Percentiles rank a stretch among this genome's conserved stretches.
These are phyloP conservation scores for Bipolaris zeicola DNA, from an alignment of 2,329 filamentous ascomycete genomes.

Conservation along the genomic window DNA sequence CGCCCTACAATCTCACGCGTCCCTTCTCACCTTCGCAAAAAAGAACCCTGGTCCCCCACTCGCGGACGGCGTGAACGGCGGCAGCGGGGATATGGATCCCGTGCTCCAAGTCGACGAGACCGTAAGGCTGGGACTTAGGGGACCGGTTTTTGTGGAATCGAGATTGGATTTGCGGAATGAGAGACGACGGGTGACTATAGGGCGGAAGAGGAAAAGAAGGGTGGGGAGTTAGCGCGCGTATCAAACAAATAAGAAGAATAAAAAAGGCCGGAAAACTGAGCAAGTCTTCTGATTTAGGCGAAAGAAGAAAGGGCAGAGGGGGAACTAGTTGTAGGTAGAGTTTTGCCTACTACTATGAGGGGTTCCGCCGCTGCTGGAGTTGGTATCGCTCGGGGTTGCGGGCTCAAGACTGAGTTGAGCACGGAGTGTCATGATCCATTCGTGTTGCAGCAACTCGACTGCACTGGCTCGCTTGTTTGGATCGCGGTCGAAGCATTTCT, in stretches of 20 bases:
- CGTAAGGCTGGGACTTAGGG: background rate
- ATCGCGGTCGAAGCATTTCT: conserved; percentile 84
- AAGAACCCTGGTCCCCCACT: background rate
- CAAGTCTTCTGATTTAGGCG: background rate
- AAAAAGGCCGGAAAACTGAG: background rate
- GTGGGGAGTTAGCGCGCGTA: conserved; percentile 9
- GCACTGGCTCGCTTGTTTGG: conserved; percentile 79
- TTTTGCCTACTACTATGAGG: conserved; percentile 39
- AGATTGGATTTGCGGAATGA: conserved; percentile 7
- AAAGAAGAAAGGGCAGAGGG: background rate
- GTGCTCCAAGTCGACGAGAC: background rate
- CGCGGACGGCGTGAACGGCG: background rate
- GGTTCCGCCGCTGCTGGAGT: conserved; percentile 23
- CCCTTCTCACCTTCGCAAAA: background rate
- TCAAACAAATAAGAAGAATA: background rate
- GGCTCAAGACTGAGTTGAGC: conserved; percentile 56
- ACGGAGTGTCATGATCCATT: conserved; percentile 71
- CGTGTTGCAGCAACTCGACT: conserved; percentile 88
- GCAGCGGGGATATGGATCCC: conserved; percentile 1
- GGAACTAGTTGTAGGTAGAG: conserved; percentile 38
- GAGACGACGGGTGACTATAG: conserved; percentile 9
- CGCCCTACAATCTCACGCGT: no score
- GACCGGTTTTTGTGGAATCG: background rate
- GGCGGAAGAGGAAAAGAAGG: background rate
- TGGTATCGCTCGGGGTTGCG: conserved; percentile 49